Percentiles rank a stretch among this genome's conserved stretches.
Evolutionary conservation across 225 moss, liverwort and hornwort genomes (phyloP).

Genomic region (Anthoceros angustus): DNA sequence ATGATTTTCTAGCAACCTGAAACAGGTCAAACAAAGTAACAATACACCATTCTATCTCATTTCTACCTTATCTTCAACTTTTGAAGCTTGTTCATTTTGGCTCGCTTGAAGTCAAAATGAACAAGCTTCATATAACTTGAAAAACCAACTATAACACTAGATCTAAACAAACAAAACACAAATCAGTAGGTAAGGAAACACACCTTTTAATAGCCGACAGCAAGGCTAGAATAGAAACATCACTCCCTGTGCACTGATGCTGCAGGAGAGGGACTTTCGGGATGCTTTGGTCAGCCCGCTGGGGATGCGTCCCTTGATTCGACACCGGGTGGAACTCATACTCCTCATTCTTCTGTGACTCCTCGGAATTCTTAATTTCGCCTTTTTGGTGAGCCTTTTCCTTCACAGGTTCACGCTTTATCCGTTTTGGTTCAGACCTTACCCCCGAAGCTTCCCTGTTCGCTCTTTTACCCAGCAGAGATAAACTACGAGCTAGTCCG

Average conservation of each 20-base stretch:
- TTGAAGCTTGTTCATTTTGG: too few species aligned
- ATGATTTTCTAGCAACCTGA: too few species aligned
- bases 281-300: neutral
- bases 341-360: conserved; percentile 54
- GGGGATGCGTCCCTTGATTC: neutral
- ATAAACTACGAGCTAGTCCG: conserved; percentile 39
- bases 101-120: too few species aligned
- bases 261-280: neutral
- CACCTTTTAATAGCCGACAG: neutral
- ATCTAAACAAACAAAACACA: too few species aligned
- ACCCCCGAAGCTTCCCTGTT: conserved; percentile 56
- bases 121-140: too few species aligned
- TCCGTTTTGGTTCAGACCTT: conserved; percentile 56
- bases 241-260: neutral
- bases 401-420: conserved; percentile 49
- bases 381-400: conserved; percentile 52
- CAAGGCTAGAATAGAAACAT: neutral
- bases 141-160: too few species aligned
- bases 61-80: too few species aligned
- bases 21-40: too few species aligned
- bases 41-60: too few species aligned
- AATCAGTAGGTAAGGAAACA: neutral
- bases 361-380: conserved; percentile 47
- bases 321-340: conserved; percentile 11
- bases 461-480: conserved; percentile 68